A percentile compares a stretch with the other conserved stretches of the same genome.
These are phyloP conservation scores for Penicillium sp. DNA, from an alignment of 2,329 filamentous ascomycete genomes.

Conservation along the genomic window DNA sequence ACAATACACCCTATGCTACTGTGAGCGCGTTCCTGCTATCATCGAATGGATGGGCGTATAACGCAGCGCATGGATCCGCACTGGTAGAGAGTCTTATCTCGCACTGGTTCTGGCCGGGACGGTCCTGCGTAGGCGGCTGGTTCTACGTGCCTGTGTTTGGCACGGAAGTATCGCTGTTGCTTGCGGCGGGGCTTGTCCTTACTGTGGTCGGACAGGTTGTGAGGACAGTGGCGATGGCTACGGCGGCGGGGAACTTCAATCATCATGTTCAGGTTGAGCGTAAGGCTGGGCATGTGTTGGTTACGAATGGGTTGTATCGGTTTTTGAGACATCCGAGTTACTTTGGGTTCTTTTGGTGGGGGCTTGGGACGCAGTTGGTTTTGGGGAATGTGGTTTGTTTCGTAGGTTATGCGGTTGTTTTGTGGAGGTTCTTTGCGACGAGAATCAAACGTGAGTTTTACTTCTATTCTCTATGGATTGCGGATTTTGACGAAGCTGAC, in stretches of 20 bases:
- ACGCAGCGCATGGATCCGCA: conserved; percentile 72
- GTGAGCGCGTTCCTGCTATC: conserved; percentile 76
- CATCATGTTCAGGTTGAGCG: conserved; percentile 69
- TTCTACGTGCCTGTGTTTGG: too few relatives aligned
- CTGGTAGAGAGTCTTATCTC: conserved; percentile 61
- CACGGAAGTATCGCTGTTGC: conserved; percentile 26
- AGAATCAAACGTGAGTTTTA: conserved; percentile 60
- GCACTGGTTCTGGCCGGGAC: conserved; percentile 23
- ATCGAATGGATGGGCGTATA: conserved; percentile 78
- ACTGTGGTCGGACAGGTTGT: conserved; percentile 67
- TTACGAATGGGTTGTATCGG: conserved; percentile 75
- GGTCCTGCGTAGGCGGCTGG: conserved; percentile 19
- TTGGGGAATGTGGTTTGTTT: conserved; percentile 80
- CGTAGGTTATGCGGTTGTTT: conserved; percentile 63
- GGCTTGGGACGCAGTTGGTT: conserved; percentile 84
- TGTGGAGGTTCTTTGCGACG: conserved; percentile 79
- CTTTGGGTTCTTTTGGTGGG: conserved; percentile 99
- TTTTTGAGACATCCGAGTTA: conserved; percentile 81
- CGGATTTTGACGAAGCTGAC: conserved; percentile 9
- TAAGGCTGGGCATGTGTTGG: conserved; percentile 69
- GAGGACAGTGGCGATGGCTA: conserved; percentile 77
- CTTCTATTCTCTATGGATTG: neutral
- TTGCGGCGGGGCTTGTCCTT: conserved; percentile 56
- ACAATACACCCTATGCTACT: conserved; percentile 69
- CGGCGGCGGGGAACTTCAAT: conserved; percentile 88